Evolutionary conservation across 192 early-diverging fungal genomes (phyloP), one percentile per base, ranked within the genome.

Genomic region (Linnemannia exigua): DNA sequence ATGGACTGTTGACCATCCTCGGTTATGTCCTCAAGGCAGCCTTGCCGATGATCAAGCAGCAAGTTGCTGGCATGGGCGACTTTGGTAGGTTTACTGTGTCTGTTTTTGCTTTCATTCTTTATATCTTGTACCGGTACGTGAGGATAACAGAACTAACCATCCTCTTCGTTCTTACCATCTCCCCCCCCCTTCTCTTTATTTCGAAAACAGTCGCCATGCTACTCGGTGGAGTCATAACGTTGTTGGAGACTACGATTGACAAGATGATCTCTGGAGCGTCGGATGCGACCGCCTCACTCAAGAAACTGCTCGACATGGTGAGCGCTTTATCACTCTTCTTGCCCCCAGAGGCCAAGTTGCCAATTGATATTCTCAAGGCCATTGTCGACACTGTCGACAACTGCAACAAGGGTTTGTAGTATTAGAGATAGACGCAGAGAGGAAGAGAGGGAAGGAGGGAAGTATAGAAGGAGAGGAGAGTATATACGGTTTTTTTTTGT

Each of bases 311-410:
- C 35, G 50, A 50, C 20, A 31, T 22, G 2, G 9, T 54, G 35
- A 12, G 0, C 9, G 33, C 15, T 11, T 25, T 74, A 9, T 1
- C 72, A 2, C 0, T 15, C 16, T 50, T 58, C 51, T 38, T 74
- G 72, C 51, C 72, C 17, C 9, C 31, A 16, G 47, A n/a, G 47
- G 51, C 35, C 51, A 74, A 74, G 72, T 54, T 74, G 46, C 72
- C 72, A 20, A 33, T 50, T 16, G 72, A 74, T 12, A 74, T 74
- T 22, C 22, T 58, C 25, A 72, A 72, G 47, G 70, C 47, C 3
- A 17, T 72, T 15, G 16, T 72, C 11, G 70, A 72, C 41, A 15
- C 70, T 41, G 37, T 15, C 19, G 68, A 63, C 28, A 63, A 31
- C 8, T 63, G 58, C 58, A 31, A 63, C 58, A 63, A 63, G 58